Base-by-base conservation (phyloP, 352 stramenopile genomes). In the Globisporangium camurandrum region DNA sequence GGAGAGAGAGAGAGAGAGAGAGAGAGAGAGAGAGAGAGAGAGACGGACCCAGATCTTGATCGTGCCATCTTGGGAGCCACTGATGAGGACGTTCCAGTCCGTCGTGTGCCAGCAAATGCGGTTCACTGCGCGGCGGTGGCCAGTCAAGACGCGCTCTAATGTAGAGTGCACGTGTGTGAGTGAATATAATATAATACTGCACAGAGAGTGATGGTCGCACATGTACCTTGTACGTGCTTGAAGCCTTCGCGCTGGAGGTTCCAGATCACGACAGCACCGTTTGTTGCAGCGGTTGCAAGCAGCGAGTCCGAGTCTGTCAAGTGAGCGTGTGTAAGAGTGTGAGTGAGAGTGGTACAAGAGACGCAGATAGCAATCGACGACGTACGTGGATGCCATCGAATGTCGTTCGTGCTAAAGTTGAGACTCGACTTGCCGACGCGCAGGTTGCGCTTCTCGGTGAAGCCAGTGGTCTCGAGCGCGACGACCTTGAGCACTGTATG, bases 341-440 rank as follows among this genome's bases (percentile, higher is more conserved):
- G n/a, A 24, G 36, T 11, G 36, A 39, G 23, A 26, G 30, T 31
- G 30, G 6, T 11, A 27, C 33, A n/a, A 2, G 28, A 1, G 5
- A n/a, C 14, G 26, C 22, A 23, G 16, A 37, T 14, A 14, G 6
- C 34, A 26, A 40, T 45, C 19, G 24, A 34, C 26, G 17, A 61
- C 72, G 46, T 76, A 93, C 82, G 79, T 37, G 81, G 84, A 56
- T 95, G 79, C 84, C 84, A 95, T 6, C 84, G 84, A 38, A 95
- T 93, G 53, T 95, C 84, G 49, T 93, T 95, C 17, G 84, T 93
- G 50, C 77, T 95, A 28, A 95, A 92, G 55, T 88, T 95, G 42
- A 93, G 67, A 28, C 77, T 89, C 12, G 81, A 74, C 45, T 92
- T 95, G 42, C 78, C 77, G 11, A 84, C 82, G 46, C 84, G 77